Evolutionary conservation across 2,329 filamentous ascomycete species (phyloP).

Genomic region (Akanthomyces muscarius): DNA sequence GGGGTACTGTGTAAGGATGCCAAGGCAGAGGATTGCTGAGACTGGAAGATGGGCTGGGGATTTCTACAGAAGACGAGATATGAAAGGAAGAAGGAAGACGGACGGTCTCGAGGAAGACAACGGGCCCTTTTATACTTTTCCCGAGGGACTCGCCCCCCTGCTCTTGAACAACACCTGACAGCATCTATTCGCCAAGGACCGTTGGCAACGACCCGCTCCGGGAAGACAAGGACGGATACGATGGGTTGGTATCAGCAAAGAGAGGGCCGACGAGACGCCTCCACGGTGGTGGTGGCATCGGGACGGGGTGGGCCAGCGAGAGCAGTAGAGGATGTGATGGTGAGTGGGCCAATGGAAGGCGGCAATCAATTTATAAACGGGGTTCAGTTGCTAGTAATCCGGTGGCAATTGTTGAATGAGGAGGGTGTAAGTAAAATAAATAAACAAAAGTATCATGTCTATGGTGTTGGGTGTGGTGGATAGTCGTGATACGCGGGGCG

Average conservation of each 20-base stretch:
- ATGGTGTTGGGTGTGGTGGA: neutral
- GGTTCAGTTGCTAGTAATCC: neutral
- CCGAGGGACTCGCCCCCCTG: constrained; percentile 28
- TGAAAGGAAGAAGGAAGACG: constrained; percentile 53
- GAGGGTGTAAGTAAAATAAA: constrained; percentile 23
- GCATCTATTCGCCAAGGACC: constrained; percentile 40
- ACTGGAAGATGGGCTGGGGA: neutral
- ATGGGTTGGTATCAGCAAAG: constrained; percentile 31
- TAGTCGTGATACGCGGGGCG: neutral
- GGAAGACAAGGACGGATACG: constrained; percentile 29
- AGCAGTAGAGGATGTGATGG: neutral
- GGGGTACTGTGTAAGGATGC: neutral
- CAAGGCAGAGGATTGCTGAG: constrained; percentile 4
- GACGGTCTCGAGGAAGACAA: constrained; percentile 41
- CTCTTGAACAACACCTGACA: constrained; percentile 40
- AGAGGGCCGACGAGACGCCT: constrained; percentile 23
- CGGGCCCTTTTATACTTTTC: constrained; percentile 62
- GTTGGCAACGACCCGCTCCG: constrained; percentile 39
- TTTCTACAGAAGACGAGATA: constrained; percentile 28
- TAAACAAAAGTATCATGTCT: neutral
- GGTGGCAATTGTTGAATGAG: constrained; percentile 13
- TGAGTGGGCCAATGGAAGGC: neutral
- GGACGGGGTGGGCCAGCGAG: constrained; percentile 19
- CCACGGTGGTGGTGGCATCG: neutral
- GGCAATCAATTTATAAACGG: neutral